phyloP scores from a whole-genome alignment of 163 green algal species.

The Chlamydomonas reinhardtii region DNA sequence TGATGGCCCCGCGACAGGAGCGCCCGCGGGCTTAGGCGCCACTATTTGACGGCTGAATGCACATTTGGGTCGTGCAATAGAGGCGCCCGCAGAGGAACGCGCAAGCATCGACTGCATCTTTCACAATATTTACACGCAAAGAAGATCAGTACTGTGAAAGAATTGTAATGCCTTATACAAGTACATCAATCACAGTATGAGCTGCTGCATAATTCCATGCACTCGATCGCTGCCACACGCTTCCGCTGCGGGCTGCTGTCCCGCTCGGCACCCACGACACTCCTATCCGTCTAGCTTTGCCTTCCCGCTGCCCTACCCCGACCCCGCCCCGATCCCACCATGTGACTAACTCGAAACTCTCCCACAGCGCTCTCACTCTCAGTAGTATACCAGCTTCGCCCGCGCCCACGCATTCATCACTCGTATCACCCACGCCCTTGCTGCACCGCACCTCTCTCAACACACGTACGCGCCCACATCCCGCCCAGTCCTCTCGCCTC shows the following conservation, averaged over 20 bases:
- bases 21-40: neutral
- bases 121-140: neutral
- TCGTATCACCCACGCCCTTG: too few relatives aligned
- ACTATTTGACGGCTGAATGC: neutral
- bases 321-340: too few relatives aligned
- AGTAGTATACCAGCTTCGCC: too few relatives aligned
- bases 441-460: too few relatives aligned
- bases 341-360: too few relatives aligned
- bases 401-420: too few relatives aligned
- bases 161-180: neutral
- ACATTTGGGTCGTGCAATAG: neutral
- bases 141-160: neutral
- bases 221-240: neutral
- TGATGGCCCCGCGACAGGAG: neutral
- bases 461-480: too few relatives aligned
- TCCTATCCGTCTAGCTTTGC: too few relatives aligned
- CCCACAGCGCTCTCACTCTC: too few relatives aligned
- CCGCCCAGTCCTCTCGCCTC: too few relatives aligned
- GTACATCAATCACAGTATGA: neutral
- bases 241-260: neutral
- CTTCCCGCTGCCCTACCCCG: too few relatives aligned
- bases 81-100: neutral
- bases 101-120: conserved; percentile 13
- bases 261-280: too few relatives aligned
- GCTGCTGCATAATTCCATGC: neutral